These are phyloP conservation scores for Neofusicoccum kwambonambiense DNA, from an alignment of 2,329 filamentous ascomycete species.

Conservation along the genomic window DNA sequence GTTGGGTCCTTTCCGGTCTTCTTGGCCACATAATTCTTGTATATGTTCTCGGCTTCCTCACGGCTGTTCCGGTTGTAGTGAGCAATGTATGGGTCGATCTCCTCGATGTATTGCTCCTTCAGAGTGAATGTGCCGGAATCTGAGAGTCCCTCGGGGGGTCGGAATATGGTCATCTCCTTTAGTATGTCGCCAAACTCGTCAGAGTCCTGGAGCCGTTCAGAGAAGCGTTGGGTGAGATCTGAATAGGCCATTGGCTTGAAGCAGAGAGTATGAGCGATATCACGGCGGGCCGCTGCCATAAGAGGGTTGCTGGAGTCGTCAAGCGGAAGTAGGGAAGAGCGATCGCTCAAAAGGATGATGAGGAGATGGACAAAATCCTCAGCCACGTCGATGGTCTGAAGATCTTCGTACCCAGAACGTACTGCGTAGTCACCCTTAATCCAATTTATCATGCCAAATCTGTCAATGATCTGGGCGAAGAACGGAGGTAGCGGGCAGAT, in stretches of 20 bases:
- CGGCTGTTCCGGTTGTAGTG: slow-evolving; percentile 97
- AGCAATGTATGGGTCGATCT: slow-evolving; percentile 92
- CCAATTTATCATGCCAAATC: slow-evolving; percentile 87
- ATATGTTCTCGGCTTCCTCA: slow-evolving; percentile 89
- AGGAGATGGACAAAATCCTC: slow-evolving; percentile 95
- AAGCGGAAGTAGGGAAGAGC: slow-evolving; percentile 71
- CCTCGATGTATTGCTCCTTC: slow-evolving; percentile 78
- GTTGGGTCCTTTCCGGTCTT: slow-evolving; percentile 76
- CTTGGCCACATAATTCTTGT: slow-evolving; percentile 82
- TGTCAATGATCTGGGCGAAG: slow-evolving; percentile 84
- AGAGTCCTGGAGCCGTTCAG: slow-evolving; percentile 84
- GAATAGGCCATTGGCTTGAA: slow-evolving; percentile 96
- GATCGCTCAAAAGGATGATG: slow-evolving; percentile 86
- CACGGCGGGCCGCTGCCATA: slow-evolving; percentile 73
- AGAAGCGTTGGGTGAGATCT: slow-evolving; percentile 80
- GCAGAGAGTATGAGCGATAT: slow-evolving; percentile 90
- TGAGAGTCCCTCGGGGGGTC: slow-evolving; percentile 83
- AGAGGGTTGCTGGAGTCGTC: slow-evolving; percentile 66
- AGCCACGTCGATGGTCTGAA: slow-evolving; percentile 84
- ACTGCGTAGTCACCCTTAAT: slow-evolving; percentile 78
- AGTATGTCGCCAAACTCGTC: slow-evolving; percentile 84
- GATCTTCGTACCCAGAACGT: slow-evolving; percentile 72
- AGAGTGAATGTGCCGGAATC: slow-evolving; percentile 95
- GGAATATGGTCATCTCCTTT: slow-evolving; percentile 84
- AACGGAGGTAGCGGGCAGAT: slow-evolving; percentile 80